These are phyloP conservation scores for Leccinum pseudoinsigne DNA, from an alignment of 1,284 basidiomycete species.

Conservation along the genomic window DNA sequence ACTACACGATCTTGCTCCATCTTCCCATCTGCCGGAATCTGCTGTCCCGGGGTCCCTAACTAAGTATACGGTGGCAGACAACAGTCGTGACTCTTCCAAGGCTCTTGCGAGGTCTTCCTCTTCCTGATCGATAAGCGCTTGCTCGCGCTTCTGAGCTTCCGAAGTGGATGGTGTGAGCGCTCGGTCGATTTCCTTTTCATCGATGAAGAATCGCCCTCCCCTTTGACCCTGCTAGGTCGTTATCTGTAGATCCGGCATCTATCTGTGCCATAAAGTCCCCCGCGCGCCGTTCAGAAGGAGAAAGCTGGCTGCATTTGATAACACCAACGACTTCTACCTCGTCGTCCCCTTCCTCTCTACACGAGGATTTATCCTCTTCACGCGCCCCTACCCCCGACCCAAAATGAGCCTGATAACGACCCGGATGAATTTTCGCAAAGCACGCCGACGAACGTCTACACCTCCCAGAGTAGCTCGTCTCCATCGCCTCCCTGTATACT, in stretches of 20 bases:
- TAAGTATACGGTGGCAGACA: neutral
- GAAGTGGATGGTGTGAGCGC: no score
- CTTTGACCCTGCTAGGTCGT: constrained; percentile 7
- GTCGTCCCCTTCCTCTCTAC: constrained; percentile 21
- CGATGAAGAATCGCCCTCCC: constrained; percentile 15
- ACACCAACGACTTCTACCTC: constrained; percentile 31
- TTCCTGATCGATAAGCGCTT: constrained; percentile 35
- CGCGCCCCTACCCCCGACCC: constrained; percentile 17
- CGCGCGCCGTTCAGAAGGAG: constrained; percentile 26
- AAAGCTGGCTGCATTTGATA: constrained; percentile 36
- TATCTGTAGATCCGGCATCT: constrained; percentile 20
- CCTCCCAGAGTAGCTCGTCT: constrained; percentile 10
- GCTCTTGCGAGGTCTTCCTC: no score
- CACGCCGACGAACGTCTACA: constrained; percentile 11
- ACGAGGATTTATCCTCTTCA: constrained; percentile 13
- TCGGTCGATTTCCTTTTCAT: neutral
- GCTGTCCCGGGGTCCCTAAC: neutral
- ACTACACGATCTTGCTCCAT: constrained; percentile 10
- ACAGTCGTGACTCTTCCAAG: neutral
- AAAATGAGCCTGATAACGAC: constrained; percentile 10
- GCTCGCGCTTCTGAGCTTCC: neutral
- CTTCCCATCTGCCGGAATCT: constrained; percentile 17
- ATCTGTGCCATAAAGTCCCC: constrained; percentile 17
- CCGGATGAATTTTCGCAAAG: constrained; percentile 7
- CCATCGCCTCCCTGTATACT: constrained; percentile 25